Conservation (phyloP, 257 asterid genomes). For the Ophiorrhiza pumila region DNA sequence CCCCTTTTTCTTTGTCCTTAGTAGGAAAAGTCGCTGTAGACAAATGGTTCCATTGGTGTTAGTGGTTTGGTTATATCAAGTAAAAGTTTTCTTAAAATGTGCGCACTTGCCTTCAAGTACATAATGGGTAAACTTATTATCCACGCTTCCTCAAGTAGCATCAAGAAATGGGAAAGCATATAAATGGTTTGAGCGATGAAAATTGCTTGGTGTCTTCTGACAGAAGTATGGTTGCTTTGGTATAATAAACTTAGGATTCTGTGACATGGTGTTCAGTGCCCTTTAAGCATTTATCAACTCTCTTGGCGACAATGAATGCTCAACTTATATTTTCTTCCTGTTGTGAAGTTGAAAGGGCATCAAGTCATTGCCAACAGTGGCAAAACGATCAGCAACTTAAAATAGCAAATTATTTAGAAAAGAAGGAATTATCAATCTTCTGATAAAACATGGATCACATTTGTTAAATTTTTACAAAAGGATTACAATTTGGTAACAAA, state of each 20-base stretch:
- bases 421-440: background rate
- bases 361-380: background rate
- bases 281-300: background rate
- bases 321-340: background rate
- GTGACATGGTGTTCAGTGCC: background rate
- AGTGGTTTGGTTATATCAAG: background rate
- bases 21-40: background rate
- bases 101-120: background rate
- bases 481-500: background rate
- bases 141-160: background rate
- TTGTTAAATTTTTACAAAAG: no score
- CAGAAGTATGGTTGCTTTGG: background rate
- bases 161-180: background rate
- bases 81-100: background rate
- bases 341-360: background rate
- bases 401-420: background rate
- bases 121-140: background rate
- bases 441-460: background rate
- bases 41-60: background rate
- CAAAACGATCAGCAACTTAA: background rate
- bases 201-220: background rate
- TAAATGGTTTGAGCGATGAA: background rate
- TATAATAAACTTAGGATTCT: background rate
- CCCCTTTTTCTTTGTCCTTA: background rate
- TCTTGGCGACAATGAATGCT: background rate